These are phyloP conservation scores for Aphanoascus verrucosus DNA, from an alignment of 2,329 filamentous ascomycete species.

Conservation along the genomic window DNA sequence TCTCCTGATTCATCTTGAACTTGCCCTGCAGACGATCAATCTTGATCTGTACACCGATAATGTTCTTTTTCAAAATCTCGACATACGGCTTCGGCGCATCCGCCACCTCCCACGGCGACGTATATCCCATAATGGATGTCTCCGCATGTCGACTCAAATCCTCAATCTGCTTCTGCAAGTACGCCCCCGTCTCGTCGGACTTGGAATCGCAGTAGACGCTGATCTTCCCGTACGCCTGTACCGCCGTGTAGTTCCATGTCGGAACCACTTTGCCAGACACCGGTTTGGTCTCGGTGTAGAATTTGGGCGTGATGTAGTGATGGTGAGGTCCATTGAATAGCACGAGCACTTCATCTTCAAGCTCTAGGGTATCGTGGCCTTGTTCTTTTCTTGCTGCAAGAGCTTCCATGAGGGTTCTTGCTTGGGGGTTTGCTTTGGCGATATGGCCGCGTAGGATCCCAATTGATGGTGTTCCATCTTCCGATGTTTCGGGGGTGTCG, in stretches of 20 bases:
- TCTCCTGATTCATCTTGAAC: slow-evolving; percentile 59
- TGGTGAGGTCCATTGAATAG: slow-evolving; percentile 50
- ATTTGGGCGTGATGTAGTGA: slow-evolving; percentile 59
- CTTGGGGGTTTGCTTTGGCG: slow-evolving; percentile 53
- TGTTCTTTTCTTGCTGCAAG: slow-evolving; percentile 18
- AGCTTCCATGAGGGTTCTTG: slow-evolving; percentile 48
- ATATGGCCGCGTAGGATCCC: slow-evolving; percentile 50
- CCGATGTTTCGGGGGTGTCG: slow-evolving; percentile 29
- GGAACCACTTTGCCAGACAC: slow-evolving; percentile 55
- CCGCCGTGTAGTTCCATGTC: slow-evolving; percentile 60
- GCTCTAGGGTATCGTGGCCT: slow-evolving; percentile 23
- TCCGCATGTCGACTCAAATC: slow-evolving; percentile 47
- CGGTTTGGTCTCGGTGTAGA: slow-evolving; percentile 57
- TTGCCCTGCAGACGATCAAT: slow-evolving; percentile 49
- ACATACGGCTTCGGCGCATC: slow-evolving; percentile 50
- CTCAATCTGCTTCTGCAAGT: slow-evolving; percentile 43
- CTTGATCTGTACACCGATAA: slow-evolving; percentile 51
- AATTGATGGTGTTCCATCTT: slow-evolving; percentile 34
- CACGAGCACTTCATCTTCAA: slow-evolving; percentile 48
- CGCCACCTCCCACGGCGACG: slow-evolving; percentile 42
- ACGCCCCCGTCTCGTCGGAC: slow-evolving; percentile 36
- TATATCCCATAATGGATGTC: slow-evolving; percentile 47
- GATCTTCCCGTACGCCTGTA: slow-evolving; percentile 51
- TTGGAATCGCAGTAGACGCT: slow-evolving; percentile 44
- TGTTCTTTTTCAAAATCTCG: slow-evolving; percentile 47